Evolutionary conservation across 129 eudicot genomes (phyloP).

Genomic region (Chrysanthemum seticuspe): DNA sequence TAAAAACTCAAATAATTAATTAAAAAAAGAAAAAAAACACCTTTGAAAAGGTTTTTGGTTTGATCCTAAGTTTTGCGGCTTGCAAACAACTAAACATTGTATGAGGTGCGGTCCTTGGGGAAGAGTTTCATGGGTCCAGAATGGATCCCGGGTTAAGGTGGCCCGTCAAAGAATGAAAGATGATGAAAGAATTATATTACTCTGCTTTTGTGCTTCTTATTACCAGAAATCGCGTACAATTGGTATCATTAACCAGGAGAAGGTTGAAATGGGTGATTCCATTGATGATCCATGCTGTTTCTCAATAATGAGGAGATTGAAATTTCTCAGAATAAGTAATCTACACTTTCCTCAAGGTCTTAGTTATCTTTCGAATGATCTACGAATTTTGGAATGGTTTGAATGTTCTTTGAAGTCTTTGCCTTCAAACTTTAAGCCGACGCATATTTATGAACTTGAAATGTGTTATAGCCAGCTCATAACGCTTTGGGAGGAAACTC

Average conservation of each 20-base stretch:
- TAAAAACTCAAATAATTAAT: no score
- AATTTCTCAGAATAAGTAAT: slow-evolving; percentile 23
- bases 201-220: slow-evolving; percentile 11
- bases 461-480: slow-evolving; percentile 23
- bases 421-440: slow-evolving; percentile 21
- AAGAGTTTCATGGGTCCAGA: neutral
- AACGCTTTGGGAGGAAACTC: slow-evolving; percentile 17
- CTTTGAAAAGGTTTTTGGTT: no score
- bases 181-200: neutral
- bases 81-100: no score
- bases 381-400: slow-evolving; percentile 24
- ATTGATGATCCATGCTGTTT: slow-evolving; percentile 12
- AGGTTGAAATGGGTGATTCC: neutral
- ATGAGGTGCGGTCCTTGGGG: neutral
- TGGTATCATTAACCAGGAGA: slow-evolving; percentile 25
- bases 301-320: slow-evolving; percentile 15
- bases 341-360: slow-evolving; percentile 11
- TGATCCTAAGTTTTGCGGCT: no score
- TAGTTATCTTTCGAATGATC: slow-evolving; percentile 23
- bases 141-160: neutral
- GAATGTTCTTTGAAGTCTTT: slow-evolving; percentile 30
- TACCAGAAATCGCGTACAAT: slow-evolving; percentile 1
- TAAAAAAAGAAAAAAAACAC: no score
- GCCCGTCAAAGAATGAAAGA: neutral
- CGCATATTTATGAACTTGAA: slow-evolving; percentile 21